Conservation (phyloP, 2,329 filamentous ascomycete genomes). For the Fusarium multiceps region DNA sequence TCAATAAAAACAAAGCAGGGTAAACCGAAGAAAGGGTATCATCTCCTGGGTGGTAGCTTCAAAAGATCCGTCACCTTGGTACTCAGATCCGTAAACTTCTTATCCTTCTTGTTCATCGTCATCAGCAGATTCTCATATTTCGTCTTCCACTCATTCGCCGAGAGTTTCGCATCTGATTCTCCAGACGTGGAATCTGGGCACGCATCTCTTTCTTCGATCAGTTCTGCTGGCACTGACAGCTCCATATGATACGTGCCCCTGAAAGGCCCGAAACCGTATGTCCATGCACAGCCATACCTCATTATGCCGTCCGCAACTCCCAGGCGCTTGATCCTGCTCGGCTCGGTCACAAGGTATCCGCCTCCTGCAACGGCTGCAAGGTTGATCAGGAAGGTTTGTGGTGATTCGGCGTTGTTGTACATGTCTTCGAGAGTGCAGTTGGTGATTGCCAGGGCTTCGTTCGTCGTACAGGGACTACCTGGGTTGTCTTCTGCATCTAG, state of each 20-base stretch:
- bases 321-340: slow-evolving; percentile 56
- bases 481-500: slow-evolving; percentile 58
- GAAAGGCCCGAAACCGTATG: slow-evolving; percentile 65
- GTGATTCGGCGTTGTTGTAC: slow-evolving; percentile 60
- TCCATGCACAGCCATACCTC: slow-evolving; percentile 65
- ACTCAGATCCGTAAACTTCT: slow-evolving; percentile 59
- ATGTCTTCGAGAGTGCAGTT: slow-evolving; percentile 65
- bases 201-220: slow-evolving; percentile 52
- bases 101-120: slow-evolving; percentile 68
- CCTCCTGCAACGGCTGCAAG: slow-evolving; percentile 68
- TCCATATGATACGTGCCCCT: slow-evolving; percentile 65
- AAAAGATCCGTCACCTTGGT: slow-evolving; percentile 56
- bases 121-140: slow-evolving; percentile 69
- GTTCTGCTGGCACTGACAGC: slow-evolving; percentile 58
- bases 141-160: slow-evolving; percentile 60
- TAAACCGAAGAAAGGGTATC: slow-evolving; percentile 28
- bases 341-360: slow-evolving; percentile 59
- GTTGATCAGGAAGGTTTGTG: slow-evolving; percentile 69
- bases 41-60: slow-evolving; percentile 34
- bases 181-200: slow-evolving; percentile 29
- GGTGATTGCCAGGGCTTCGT: slow-evolving; percentile 66
- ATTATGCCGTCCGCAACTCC: slow-evolving; percentile 56
- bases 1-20: not conserved
- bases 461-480: slow-evolving; percentile 58
- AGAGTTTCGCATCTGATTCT: slow-evolving; percentile 33